These are phyloP conservation scores for Plantago ovata DNA, from an alignment of 257 asterid genomes.

Conservation along the genomic window DNA sequence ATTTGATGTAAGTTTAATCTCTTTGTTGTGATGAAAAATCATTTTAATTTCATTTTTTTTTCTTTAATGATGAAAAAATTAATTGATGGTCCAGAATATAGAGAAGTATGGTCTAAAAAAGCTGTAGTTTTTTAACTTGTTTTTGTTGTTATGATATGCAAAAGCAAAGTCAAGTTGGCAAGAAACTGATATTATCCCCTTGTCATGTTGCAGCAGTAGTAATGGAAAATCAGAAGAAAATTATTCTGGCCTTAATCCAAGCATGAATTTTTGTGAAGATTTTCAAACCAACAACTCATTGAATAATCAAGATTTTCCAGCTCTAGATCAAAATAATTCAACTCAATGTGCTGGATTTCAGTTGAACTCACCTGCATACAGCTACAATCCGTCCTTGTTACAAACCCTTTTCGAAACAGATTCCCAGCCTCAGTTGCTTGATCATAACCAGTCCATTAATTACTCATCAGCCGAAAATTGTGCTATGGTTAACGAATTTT, in stretches of 20 bases:
- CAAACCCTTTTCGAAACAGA: constrained; percentile 45
- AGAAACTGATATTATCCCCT: constrained; percentile 25
- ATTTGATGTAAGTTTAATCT: constrained; percentile 43
- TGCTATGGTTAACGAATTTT: constrained; percentile 25
- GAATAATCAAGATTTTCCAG: constrained; percentile 21
- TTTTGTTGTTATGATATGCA: constrained; percentile 29
- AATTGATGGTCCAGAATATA: constrained; percentile 26
- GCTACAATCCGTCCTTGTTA: constrained; percentile 32
- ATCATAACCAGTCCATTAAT: constrained; percentile 19
- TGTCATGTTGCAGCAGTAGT: constrained; percentile 52
- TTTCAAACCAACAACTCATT: constrained; percentile 21
- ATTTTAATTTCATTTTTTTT: background rate
- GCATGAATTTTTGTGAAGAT: constrained; percentile 32
- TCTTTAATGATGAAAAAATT: background rate
- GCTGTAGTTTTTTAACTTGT: constrained; percentile 26
- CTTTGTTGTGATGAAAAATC: background rate
- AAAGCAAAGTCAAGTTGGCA: constrained; percentile 23
- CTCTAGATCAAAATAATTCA: constrained; percentile 16
- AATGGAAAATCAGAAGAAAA: constrained; percentile 41
- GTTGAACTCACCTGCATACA: constrained; percentile 34
- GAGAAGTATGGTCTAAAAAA: constrained; percentile 15
- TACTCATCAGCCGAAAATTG: constrained; percentile 23
- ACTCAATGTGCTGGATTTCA: constrained; percentile 16
- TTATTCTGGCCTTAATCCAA: constrained; percentile 38
- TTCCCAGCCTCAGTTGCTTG: constrained; percentile 23